phyloP scores from a whole-genome alignment of 2,329 filamentous ascomycete species.

The Fusarium illudens region DNA sequence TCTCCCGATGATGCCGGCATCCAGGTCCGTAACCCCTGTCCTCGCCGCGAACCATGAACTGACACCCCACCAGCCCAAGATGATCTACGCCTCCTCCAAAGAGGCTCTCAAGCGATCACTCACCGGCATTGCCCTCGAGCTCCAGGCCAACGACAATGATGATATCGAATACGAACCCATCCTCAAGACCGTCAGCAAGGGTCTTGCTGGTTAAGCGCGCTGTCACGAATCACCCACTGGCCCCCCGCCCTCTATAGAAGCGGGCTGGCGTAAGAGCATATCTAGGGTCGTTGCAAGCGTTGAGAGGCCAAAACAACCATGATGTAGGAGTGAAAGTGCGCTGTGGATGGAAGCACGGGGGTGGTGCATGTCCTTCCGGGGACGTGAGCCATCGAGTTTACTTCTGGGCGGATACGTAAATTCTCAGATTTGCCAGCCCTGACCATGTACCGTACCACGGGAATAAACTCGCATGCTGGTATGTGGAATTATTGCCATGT shows the following conservation, averaged over 20 bases:
- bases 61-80: constrained; percentile 70
- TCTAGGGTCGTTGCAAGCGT: constrained; percentile 40
- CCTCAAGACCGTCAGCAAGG: constrained; percentile 72
- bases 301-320: constrained; percentile 38
- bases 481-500: constrained; percentile 40
- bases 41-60: constrained; percentile 60
- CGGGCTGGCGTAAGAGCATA: constrained; percentile 39
- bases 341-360: constrained; percentile 30
- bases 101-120: constrained; percentile 83
- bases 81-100: constrained; percentile 91
- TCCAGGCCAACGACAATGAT: constrained; percentile 85
- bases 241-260: constrained; percentile 33
- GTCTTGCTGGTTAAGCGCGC: constrained; percentile 57
- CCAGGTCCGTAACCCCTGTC: constrained; percentile 69
- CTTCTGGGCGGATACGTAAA: constrained; percentile 39
- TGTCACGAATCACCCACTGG: constrained; percentile 15
- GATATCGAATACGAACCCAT: constrained; percentile 82
- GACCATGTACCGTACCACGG: constrained; percentile 44
- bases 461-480: constrained; percentile 43
- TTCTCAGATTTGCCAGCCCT: constrained; percentile 42
- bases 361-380: constrained; percentile 29
- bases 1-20: constrained; percentile 82
- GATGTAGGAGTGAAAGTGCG: constrained; percentile 41
- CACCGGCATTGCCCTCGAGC: constrained; percentile 76
- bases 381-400: constrained; percentile 31